These are phyloP conservation scores for Phyllostachys edulis DNA, from an alignment of 176 grass and related monocot genomes.

Conservation along the genomic window DNA sequence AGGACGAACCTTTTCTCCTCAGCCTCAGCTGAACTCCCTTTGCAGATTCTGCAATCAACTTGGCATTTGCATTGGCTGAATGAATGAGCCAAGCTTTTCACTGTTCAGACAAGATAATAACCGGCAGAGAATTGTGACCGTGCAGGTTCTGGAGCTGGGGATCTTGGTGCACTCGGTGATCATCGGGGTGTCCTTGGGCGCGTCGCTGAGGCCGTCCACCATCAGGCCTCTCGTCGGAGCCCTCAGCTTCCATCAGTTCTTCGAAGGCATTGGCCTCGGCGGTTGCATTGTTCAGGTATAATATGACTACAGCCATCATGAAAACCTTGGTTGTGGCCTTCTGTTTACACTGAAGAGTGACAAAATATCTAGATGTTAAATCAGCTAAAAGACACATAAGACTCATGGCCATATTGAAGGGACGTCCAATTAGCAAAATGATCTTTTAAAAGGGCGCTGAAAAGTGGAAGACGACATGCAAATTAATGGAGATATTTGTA, in stretches of 20 bases:
- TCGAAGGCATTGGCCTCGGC: conserved; percentile 84
- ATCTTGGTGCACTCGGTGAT: conserved; percentile 93
- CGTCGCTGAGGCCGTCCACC: conserved; percentile 52
- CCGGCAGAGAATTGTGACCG: neutral
- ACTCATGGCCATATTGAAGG: neutral
- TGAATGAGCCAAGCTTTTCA: neutral
- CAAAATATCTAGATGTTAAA: conserved; percentile 21
- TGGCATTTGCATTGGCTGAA: neutral
- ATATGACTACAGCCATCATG: neutral
- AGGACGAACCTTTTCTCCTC: neutral
- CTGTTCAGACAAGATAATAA: neutral
- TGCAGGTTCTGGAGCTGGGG: conserved; percentile 84
- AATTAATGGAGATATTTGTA: conserved; percentile 32
- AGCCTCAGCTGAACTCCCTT: neutral
- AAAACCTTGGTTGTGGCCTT: neutral
- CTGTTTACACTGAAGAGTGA: neutral
- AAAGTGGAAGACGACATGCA: neutral
- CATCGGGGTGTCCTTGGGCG: conserved; percentile 75
- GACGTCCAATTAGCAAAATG: conserved; percentile 4
- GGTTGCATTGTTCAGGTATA: conserved; percentile 91
- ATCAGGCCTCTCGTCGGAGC: conserved; percentile 83
- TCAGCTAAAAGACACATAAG: conserved; percentile 3
- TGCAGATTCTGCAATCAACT: conserved; percentile 32
- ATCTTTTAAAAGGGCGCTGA: neutral
- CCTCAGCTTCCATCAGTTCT: conserved; percentile 91